These are phyloP conservation scores for Russula ochroleuca DNA, from an alignment of 768 basidiomycete genomes.

Conservation along the genomic window DNA sequence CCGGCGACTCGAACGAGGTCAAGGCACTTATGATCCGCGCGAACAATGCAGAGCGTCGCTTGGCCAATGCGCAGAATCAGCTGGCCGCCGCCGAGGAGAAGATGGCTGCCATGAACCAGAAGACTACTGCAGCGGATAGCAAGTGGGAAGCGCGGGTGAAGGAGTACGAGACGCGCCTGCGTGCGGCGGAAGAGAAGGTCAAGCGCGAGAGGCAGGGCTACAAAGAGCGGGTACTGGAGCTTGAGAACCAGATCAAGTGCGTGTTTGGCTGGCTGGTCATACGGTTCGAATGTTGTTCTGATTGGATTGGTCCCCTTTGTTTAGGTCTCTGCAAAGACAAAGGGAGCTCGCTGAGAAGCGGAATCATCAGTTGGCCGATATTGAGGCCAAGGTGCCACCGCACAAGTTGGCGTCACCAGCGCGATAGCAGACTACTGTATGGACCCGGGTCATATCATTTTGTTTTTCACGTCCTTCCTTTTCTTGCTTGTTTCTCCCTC, in stretches of 20 bases:
- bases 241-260: conserved; percentile 71
- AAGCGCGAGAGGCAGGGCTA: conserved; percentile 92
- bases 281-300: conserved; percentile 6
- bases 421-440: conserved; percentile 15
- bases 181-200: conserved; percentile 83
- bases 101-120: conserved; percentile 67
- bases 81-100: conserved; percentile 80
- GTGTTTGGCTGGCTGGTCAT: conserved; percentile 2
- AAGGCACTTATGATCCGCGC: conserved; percentile 68
- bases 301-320: background rate
- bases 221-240: conserved; percentile 75
- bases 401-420: conserved; percentile 16
- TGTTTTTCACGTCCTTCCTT: background rate
- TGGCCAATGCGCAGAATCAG: conserved; percentile 82
- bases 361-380: conserved; percentile 54
- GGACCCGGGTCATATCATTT: background rate
- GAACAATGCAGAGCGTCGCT: conserved; percentile 80
- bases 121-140: conserved; percentile 63
- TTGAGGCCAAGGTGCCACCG: conserved; percentile 32
- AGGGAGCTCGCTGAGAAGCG: conserved; percentile 76
- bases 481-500: background rate
- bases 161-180: conserved; percentile 80
- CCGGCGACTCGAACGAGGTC: conserved; percentile 63
- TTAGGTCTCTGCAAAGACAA: conserved; percentile 71
- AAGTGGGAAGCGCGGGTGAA: conserved; percentile 96